phyloP scores from a whole-genome alignment of 2,329 filamentous ascomycete genomes.

The Sarocladiaceae sp. region DNA sequence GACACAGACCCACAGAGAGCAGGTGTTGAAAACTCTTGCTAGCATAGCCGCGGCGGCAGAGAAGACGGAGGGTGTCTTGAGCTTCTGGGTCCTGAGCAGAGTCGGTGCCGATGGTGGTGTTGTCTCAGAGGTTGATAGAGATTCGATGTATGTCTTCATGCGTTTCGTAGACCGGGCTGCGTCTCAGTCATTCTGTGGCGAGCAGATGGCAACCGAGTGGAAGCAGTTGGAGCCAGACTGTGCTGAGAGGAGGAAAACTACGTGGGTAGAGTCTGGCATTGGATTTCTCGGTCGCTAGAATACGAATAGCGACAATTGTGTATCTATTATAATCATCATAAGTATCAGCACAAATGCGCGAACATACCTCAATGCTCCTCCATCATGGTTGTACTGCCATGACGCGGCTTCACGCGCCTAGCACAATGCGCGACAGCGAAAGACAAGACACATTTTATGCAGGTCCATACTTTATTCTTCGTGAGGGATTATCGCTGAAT shows the following conservation, averaged over 20 bases:
- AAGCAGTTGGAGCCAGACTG: not conserved
- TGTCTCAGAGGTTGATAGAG: not conserved
- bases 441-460: too few relatives aligned
- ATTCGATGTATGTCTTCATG: not conserved
- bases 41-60: not conserved
- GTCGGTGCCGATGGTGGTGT: not conserved
- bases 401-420: too few relatives aligned
- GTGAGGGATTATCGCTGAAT: not conserved
- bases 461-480: too few relatives aligned
- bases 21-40: not conserved
- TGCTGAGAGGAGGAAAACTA: not conserved
- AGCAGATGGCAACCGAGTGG: not conserved
- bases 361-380: too few relatives aligned
- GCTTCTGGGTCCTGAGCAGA: not conserved
- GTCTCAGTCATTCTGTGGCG: not conserved
- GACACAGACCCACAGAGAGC: not conserved
- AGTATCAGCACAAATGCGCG: too few relatives aligned
- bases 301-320: too few relatives aligned
- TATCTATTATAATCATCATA: too few relatives aligned
- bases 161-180: not conserved
- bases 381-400: too few relatives aligned
- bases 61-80: not conserved
- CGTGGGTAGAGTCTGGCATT: constrained; percentile 10
- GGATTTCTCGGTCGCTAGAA: constrained; percentile 10
- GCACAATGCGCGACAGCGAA: too few relatives aligned